phyloP scores from a whole-genome alignment of 371 early-diverging fungal genomes.

The Capniomyces stellatus region DNA sequence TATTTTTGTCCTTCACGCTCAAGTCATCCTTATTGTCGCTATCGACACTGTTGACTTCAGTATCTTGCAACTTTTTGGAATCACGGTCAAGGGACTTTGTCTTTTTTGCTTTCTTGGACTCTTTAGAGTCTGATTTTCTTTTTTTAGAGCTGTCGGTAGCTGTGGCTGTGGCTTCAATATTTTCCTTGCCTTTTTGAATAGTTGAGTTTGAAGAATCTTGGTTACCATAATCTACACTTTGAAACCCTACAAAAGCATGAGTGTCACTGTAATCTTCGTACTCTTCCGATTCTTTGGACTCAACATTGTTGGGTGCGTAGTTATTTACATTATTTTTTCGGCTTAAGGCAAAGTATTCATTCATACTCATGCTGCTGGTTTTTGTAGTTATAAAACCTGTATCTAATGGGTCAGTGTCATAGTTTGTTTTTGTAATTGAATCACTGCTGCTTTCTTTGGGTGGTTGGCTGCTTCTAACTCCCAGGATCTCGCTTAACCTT shows the following conservation, averaged over 20 bases:
- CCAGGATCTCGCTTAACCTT: conserved; percentile 32
- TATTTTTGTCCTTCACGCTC: conserved; percentile 18
- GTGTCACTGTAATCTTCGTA: conserved; percentile 8
- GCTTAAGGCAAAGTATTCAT: conserved; percentile 22
- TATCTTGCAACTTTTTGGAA: no score
- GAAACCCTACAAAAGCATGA: conserved; percentile 1
- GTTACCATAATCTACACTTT: conserved; percentile 1
- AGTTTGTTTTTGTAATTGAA: background rate
- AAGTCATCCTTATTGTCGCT: conserved; percentile 17
- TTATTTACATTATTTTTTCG: conserved; percentile 12
- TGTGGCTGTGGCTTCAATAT: no score
- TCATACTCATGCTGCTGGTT: conserved; percentile 11
- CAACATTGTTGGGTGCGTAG: conserved; percentile 11
- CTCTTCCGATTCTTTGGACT: no score
- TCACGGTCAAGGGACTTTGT: no score
- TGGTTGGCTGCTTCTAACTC: conserved; percentile 12
- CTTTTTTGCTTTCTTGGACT: conserved; percentile 10
- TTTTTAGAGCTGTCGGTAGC: no score
- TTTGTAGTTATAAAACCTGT: conserved; percentile 4
- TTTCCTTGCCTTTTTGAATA: no score
- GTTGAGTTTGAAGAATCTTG: no score
- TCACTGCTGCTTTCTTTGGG: background rate
- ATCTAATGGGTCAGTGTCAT: background rate
- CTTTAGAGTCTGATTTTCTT: background rate
- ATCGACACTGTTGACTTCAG: no score